phyloP scores from a whole-genome alignment of 345 rosid species.

The Fremontodendron californicum region DNA sequence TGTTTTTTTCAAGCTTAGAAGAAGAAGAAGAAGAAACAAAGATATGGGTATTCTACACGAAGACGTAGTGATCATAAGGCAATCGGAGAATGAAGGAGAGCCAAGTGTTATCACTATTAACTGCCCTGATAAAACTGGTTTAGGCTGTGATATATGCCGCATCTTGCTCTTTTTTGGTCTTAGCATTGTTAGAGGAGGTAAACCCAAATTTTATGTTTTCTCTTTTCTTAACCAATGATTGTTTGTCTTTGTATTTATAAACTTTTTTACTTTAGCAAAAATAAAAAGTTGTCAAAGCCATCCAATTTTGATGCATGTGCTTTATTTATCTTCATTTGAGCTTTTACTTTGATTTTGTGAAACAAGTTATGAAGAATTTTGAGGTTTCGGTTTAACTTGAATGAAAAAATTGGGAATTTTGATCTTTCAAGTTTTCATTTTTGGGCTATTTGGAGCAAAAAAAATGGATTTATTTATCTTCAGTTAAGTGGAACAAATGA shows the following conservation, averaged over 20 bases:
- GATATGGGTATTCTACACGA: conserved; percentile 76
- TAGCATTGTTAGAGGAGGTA: conserved; percentile 88
- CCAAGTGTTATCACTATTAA: conserved; percentile 70
- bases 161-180: conserved; percentile 90
- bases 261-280: neutral
- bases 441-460: neutral
- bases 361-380: neutral
- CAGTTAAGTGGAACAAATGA: neutral
- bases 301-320: neutral
- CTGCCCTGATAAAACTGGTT: conserved; percentile 97
- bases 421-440: neutral
- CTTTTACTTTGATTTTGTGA: neutral
- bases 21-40: conserved; percentile 13
- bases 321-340: neutral
- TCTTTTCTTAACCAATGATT: neutral
- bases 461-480: neutral
- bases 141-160: conserved; percentile 91
- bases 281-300: neutral
- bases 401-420: neutral
- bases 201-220: neutral
- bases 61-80: conserved; percentile 75
- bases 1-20: neutral
- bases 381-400: neutral
- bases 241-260: neutral
- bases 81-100: conserved; percentile 72